Evolutionary conservation across 2,329 filamentous ascomycete species (phyloP).

Genomic region (Catunica adiposa): DNA sequence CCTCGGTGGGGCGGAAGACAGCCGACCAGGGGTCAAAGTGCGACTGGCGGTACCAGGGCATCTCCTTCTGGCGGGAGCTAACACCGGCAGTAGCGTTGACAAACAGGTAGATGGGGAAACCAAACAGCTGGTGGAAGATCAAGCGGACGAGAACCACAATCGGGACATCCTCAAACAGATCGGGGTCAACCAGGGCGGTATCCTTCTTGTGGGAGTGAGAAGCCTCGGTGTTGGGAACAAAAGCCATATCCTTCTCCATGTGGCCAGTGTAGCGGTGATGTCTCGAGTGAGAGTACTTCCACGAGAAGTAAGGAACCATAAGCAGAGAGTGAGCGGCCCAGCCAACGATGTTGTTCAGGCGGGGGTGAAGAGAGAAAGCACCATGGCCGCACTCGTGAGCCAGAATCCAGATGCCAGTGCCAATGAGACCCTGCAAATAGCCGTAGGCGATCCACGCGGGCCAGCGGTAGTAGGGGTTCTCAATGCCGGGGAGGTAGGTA

Average conservation of each 20-base stretch:
- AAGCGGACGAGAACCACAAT: conserved; percentile 37
- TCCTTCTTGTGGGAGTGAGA: conserved; percentile 20
- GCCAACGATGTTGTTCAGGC: conserved; percentile 44
- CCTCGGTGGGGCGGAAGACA: conserved; percentile 43
- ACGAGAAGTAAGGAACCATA: conserved; percentile 55
- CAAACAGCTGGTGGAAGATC: conserved; percentile 45
- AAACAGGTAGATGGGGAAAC: conserved; percentile 48
- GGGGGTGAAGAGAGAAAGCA: conserved; percentile 41
- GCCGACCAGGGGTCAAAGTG: conserved; percentile 47
- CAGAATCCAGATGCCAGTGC: conserved; percentile 54
- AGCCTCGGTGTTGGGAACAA: conserved; percentile 35
- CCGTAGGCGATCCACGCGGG: conserved; percentile 42
- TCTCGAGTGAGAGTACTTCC: conserved; percentile 53
- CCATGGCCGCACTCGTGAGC: conserved; percentile 57
- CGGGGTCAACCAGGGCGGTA: conserved; percentile 27
- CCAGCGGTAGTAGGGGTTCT: conserved; percentile 27
- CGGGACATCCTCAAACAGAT: conserved; percentile 48
- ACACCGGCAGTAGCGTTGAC: conserved; percentile 38
- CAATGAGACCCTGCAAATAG: conserved; percentile 44
- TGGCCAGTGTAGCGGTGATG: conserved; percentile 55
- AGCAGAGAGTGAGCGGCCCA: conserved; percentile 50
- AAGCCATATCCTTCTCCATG: conserved; percentile 51
- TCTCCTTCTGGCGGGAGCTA: conserved; percentile 30
- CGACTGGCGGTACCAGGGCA: conserved; percentile 28
- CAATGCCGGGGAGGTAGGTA: conserved; percentile 36